Percentiles rank a stretch among this genome's conserved stretches.
Conservation (phyloP, 768 basidiomycete species). For the Cystobasidium onofrii region DNA sequence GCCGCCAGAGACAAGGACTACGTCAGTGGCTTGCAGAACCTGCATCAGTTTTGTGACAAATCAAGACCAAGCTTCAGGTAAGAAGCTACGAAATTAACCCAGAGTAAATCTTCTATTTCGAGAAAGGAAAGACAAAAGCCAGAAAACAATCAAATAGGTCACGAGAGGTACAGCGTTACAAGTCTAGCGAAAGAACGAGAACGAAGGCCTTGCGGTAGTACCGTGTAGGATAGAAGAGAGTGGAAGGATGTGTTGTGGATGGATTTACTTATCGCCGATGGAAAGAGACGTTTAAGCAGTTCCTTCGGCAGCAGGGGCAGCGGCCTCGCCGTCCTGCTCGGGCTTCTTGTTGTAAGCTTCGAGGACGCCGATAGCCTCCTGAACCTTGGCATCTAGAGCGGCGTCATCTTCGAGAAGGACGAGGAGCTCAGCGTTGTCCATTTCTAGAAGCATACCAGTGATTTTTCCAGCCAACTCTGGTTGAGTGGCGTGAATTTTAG, state of each 20-base stretch:
- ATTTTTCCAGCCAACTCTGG: constrained; percentile 74
- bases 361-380: constrained; percentile 79
- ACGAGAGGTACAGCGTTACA: constrained; percentile 2
- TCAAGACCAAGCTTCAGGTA: no score
- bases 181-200: neutral
- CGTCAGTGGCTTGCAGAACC: neutral
- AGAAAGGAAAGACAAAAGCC: neutral
- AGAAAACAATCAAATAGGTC: neutral
- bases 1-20: neutral
- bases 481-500: constrained; percentile 55
- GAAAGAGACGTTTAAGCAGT: neutral
- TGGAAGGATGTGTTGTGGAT: neutral
- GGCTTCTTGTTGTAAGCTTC: constrained; percentile 58
- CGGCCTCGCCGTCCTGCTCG: constrained; percentile 47
- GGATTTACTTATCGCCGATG: neutral
- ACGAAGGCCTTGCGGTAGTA: neutral
- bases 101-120: constrained; percentile 3
- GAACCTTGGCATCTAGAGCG: constrained; percentile 79
- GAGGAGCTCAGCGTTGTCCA: constrained; percentile 90
- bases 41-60: no score
- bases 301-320: constrained; percentile 35
- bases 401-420: constrained; percentile 75
- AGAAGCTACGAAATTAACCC: neutral
- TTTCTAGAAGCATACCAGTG: constrained; percentile 79
- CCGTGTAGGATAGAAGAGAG: neutral